These are phyloP conservation scores for Mycena epipterygia DNA, from an alignment of 768 basidiomycete genomes.

Conservation along the genomic window DNA sequence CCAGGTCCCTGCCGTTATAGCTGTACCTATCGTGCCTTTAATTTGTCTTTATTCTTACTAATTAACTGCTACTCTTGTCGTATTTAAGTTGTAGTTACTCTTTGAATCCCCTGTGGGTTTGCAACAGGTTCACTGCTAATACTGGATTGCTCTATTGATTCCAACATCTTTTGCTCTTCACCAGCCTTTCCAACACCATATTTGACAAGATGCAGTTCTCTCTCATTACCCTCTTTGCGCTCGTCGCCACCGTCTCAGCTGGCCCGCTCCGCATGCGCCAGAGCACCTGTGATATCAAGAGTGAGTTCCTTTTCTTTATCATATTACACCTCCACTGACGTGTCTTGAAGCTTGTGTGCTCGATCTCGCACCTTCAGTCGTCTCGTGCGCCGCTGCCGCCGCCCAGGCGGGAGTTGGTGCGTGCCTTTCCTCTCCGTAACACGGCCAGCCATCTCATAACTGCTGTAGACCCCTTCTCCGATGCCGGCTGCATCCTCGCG, in stretches of 20 bases:
- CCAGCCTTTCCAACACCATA: neutral
- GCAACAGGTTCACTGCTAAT: too few relatives aligned
- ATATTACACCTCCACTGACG: neutral
- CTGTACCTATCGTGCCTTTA: too few relatives aligned
- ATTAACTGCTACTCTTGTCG: too few relatives aligned
- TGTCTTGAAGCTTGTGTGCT: conserved; percentile 2
- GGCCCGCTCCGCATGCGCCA: neutral
- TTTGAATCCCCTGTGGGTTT: too few relatives aligned
- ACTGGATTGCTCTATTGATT: too few relatives aligned
- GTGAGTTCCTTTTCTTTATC: neutral
- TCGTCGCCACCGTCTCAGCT: neutral
- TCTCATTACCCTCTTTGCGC: neutral
- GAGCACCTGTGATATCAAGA: conserved; percentile 15
- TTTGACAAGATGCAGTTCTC: conserved; percentile 20
- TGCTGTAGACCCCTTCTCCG: neutral
- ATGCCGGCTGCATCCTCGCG: conserved; percentile 7
- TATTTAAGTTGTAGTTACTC: too few relatives aligned
- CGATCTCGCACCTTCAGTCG: conserved; percentile 7
- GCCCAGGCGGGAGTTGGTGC: conserved; percentile 1
- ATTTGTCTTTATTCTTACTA: too few relatives aligned
- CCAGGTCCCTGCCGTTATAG: too few relatives aligned
- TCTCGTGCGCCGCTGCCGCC: neutral
- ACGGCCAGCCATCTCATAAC: neutral
- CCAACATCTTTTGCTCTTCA: too few relatives aligned
- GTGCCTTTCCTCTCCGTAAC: neutral